Conservation (phyloP, 345 rosid genomes). For the Psidium guajava region DNA sequence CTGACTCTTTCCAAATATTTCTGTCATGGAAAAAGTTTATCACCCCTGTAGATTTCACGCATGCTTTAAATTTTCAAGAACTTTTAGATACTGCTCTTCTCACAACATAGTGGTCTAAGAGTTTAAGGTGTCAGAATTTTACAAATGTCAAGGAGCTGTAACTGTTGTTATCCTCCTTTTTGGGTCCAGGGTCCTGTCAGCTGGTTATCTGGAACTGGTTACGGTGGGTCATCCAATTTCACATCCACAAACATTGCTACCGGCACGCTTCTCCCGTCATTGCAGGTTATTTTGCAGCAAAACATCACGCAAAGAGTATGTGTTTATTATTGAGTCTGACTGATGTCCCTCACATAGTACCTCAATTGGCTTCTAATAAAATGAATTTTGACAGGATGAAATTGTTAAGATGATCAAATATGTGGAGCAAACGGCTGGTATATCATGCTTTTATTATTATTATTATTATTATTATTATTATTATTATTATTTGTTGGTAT, state of each 20-base stretch:
- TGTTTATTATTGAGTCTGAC: neutral
- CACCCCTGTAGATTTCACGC: neutral
- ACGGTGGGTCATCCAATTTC: slow-evolving; percentile 38
- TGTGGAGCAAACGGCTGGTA: slow-evolving; percentile 83
- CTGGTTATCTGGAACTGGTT: slow-evolving; percentile 27
- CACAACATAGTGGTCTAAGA: neutral
- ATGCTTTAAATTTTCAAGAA: neutral
- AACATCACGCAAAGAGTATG: slow-evolving; percentile 69
- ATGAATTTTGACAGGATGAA: slow-evolving; percentile 67
- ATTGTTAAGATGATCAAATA: slow-evolving; percentile 65
- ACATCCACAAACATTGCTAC: slow-evolving; percentile 32
- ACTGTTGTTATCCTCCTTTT: neutral
- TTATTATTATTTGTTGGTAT: slow-evolving; percentile 1
- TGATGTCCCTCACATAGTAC: neutral
- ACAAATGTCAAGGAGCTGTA: neutral
- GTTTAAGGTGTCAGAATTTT: neutral
- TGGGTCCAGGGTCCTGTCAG: slow-evolving; percentile 47
- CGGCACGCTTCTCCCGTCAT: slow-evolving; percentile 50
- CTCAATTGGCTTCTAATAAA: neutral
- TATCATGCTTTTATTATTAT: neutral
- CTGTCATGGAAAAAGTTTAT: neutral
- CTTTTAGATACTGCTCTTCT: neutral
- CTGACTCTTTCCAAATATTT: neutral
- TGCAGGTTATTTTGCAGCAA: slow-evolving; percentile 80
- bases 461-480: neutral